Conservation (phyloP, 495 filamentous ascomycete genomes). For the Penicillium pulvis region DNA sequence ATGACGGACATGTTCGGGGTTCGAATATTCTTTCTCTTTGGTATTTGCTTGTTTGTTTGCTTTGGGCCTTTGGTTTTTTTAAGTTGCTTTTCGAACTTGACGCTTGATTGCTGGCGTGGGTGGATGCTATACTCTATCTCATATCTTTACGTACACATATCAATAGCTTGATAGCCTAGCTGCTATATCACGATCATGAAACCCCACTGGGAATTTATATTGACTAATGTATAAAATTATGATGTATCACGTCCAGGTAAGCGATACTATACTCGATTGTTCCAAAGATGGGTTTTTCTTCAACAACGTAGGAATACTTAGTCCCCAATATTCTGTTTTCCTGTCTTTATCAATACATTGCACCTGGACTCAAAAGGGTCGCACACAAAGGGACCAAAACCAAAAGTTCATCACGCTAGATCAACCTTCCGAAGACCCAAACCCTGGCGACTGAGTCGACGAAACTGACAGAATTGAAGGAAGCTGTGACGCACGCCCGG, state of each 20-base stretch:
- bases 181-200: constrained; percentile 6
- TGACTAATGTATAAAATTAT: neutral
- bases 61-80: neutral
- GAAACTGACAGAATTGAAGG: neutral
- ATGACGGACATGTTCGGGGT: constrained; percentile 21
- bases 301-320: neutral
- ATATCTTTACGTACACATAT: constrained; percentile 9
- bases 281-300: neutral
- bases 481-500: neutral
- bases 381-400: neutral
- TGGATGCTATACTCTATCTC: constrained; percentile 3
- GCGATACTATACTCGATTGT: neutral
- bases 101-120: constrained; percentile 4
- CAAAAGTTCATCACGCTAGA: neutral
- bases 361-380: too few species aligned
- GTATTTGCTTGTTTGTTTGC: constrained; percentile 5
- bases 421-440: constrained; percentile 16
- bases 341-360: neutral
- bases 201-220: neutral
- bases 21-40: constrained; percentile 11
- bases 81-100: constrained; percentile 3
- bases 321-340: neutral
- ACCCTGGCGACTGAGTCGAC: constrained; percentile 10
- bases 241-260: neutral
- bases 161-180: constrained; percentile 9